phyloP scores from a whole-genome alignment of 495 filamentous ascomycete species.

The Viridothelium virens region DNA sequence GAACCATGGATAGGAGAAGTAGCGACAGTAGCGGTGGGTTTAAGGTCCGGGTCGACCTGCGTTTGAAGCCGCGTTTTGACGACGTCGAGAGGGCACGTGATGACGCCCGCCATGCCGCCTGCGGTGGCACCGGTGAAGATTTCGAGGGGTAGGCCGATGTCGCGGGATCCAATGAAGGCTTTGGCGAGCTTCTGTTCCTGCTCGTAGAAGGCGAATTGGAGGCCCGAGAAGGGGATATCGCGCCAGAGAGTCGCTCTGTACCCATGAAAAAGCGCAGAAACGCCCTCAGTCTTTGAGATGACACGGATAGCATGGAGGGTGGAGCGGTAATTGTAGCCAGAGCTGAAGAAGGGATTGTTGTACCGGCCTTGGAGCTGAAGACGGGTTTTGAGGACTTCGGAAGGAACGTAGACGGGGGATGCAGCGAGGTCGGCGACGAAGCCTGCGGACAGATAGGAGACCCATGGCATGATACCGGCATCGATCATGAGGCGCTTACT shows the following conservation, averaged over 20 bases:
- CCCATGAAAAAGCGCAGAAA: slow-evolving; percentile 81
- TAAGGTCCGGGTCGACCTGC: slow-evolving; percentile 56
- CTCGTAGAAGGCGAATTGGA: slow-evolving; percentile 98
- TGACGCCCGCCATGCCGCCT: slow-evolving; percentile 85
- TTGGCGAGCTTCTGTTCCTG: slow-evolving; percentile 78
- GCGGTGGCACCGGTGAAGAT: slow-evolving; percentile 85
- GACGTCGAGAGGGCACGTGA: slow-evolving; percentile 93
- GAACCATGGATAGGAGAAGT: background rate
- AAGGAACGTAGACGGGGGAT: slow-evolving; percentile 87
- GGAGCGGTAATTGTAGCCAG: slow-evolving; percentile 87
- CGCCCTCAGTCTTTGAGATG: slow-evolving; percentile 73
- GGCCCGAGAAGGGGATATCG: slow-evolving; percentile 87
- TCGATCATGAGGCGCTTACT: slow-evolving; percentile 88
- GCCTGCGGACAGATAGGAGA: slow-evolving; percentile 79
- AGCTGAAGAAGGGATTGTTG: slow-evolving; percentile 86
- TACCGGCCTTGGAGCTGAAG: slow-evolving; percentile 89
- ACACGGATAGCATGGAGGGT: slow-evolving; percentile 73
- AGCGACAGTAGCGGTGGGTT: slow-evolving; percentile 7
- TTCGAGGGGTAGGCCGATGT: slow-evolving; percentile 79
- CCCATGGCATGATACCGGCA: slow-evolving; percentile 60
- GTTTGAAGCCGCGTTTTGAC: slow-evolving; percentile 98
- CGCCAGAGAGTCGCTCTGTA: slow-evolving; percentile 92
- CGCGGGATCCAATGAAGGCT: slow-evolving; percentile 58
- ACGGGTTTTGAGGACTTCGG: slow-evolving; percentile 92
- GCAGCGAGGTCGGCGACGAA: slow-evolving; percentile 89